Evolutionary conservation across 345 rosid species (phyloP).

Genomic region (Lepidium africanum): DNA sequence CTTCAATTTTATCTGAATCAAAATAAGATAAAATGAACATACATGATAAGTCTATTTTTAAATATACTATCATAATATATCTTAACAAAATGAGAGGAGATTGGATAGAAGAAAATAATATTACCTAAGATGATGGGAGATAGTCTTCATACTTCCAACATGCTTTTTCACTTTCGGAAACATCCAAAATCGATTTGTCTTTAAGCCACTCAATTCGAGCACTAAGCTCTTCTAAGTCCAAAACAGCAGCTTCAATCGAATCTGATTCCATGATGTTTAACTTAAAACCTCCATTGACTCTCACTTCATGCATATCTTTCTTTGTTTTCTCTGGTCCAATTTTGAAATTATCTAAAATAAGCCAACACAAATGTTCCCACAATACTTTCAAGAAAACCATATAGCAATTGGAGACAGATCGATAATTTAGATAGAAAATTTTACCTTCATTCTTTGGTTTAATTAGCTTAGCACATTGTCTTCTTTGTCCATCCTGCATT

Average conservation of each 20-base stretch:
- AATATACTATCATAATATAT: conserved; percentile 11
- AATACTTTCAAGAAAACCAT: not conserved
- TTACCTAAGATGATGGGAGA: conserved; percentile 20
- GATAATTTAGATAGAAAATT: not conserved
- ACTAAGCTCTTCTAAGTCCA: conserved; percentile 59
- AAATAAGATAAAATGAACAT: not conserved
- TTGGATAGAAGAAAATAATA: not conserved
- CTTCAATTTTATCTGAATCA: not conserved
- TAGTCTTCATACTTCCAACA: conserved; percentile 45
- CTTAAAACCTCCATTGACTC: conserved; percentile 17
- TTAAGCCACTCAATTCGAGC: conserved; percentile 49
- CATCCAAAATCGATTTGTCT: conserved; percentile 27
- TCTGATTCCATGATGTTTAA: conserved; percentile 36
- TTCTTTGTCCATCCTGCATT: conserved; percentile 1
- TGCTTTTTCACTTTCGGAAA: not conserved
- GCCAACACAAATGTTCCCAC: not conserved
- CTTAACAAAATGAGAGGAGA: conserved; percentile 10
- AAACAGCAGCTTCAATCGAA: conserved; percentile 45
- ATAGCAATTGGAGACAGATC: not conserved
- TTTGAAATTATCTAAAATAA: not conserved
- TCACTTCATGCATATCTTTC: conserved; percentile 17
- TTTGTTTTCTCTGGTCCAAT: not conserved
- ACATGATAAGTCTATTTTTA: not conserved
- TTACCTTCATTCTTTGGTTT: conserved; percentile 8
- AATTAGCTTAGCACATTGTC: conserved; percentile 11